phyloP scores from a whole-genome alignment of 139 green algal genomes.

The Astrephomene gubernaculifera region DNA sequence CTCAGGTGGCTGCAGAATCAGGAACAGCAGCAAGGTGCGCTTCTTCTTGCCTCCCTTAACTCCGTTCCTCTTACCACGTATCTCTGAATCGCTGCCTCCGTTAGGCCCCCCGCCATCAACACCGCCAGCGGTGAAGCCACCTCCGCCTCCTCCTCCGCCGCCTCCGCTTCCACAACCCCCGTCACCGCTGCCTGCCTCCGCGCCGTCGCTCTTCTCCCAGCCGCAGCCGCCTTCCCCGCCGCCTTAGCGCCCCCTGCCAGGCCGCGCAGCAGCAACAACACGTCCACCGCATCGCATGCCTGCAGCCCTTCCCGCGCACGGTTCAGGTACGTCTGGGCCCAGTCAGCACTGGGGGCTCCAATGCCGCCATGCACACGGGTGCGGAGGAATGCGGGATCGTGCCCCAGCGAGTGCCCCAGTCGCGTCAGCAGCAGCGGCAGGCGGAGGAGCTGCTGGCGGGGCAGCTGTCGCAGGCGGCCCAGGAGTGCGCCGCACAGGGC shows the following conservation, averaged over 20 bases:
- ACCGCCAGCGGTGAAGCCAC: no score
- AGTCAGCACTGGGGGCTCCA: background rate
- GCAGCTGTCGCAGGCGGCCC: background rate
- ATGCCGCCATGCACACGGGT: background rate
- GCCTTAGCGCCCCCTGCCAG: background rate
- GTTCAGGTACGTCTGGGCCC: background rate
- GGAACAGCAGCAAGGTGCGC: background rate
- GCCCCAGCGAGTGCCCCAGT: background rate
- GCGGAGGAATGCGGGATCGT: background rate
- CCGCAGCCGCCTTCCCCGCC: background rate
- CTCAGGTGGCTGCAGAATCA: background rate
- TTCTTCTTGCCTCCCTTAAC: no score
- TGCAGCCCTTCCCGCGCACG: background rate
- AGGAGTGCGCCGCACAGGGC: background rate
- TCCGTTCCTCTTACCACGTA: no score
- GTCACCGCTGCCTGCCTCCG: background rate
- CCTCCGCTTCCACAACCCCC: background rate
- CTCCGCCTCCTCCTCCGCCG: background rate
- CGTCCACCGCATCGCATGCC: background rate
- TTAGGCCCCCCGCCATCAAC: no score
- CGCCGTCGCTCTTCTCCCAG: background rate
- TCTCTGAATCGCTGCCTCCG: no score
- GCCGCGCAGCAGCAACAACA: slow-evolving; percentile 18
- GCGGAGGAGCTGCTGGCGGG: background rate
- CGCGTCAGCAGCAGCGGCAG: slow-evolving; percentile 24